These are phyloP conservation scores for Papiliotrema terrestris DNA, from an alignment of 1,284 basidiomycete genomes.

Conservation along the genomic window DNA sequence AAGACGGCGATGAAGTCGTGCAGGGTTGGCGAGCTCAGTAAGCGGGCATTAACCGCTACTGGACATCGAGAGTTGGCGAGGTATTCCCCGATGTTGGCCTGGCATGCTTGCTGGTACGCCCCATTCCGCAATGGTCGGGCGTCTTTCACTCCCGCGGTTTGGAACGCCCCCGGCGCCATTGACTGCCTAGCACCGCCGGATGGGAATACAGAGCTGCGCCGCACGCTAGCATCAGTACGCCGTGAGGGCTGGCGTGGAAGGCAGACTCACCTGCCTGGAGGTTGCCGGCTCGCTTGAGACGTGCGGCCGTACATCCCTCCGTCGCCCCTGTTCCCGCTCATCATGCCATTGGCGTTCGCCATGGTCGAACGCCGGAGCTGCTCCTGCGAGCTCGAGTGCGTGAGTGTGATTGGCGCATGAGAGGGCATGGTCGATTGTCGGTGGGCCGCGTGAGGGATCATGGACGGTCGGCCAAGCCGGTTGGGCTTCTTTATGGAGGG, in stretches of 20 bases:
- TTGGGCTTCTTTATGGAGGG: slow-evolving; percentile 5
- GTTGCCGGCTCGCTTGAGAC: neutral
- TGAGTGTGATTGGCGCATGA: neutral
- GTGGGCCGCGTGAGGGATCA: neutral
- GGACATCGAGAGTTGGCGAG: slow-evolving; percentile 63
- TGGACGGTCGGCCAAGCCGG: slow-evolving; percentile 1
- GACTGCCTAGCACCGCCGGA: slow-evolving; percentile 55
- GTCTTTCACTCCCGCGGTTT: slow-evolving; percentile 56
- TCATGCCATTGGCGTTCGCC: neutral
- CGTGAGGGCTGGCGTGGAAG: neutral
- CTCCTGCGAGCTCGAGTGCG: slow-evolving; percentile 5
- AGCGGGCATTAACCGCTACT: slow-evolving; percentile 57
- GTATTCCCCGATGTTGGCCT: slow-evolving; percentile 67
- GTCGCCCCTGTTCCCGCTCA: slow-evolving; percentile 5
- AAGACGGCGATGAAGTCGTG: slow-evolving; percentile 80
- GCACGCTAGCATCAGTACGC: slow-evolving; percentile 9
- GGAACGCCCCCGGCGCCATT: slow-evolving; percentile 50
- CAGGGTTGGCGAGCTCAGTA: slow-evolving; percentile 67
- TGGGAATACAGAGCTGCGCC: slow-evolving; percentile 50
- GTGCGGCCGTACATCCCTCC: slow-evolving; percentile 3
- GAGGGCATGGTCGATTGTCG: slow-evolving; percentile 1
- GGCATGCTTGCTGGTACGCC: slow-evolving; percentile 66
- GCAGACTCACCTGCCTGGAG: slow-evolving; percentile 11
- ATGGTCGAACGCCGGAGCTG: slow-evolving; percentile 1
- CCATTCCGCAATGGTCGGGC: slow-evolving; percentile 68